Percentiles rank a stretch among this genome's conserved stretches.
These are phyloP conservation scores for Entomophthora muscae DNA, from an alignment of 371 early-diverging fungal species.

Conservation along the genomic window DNA sequence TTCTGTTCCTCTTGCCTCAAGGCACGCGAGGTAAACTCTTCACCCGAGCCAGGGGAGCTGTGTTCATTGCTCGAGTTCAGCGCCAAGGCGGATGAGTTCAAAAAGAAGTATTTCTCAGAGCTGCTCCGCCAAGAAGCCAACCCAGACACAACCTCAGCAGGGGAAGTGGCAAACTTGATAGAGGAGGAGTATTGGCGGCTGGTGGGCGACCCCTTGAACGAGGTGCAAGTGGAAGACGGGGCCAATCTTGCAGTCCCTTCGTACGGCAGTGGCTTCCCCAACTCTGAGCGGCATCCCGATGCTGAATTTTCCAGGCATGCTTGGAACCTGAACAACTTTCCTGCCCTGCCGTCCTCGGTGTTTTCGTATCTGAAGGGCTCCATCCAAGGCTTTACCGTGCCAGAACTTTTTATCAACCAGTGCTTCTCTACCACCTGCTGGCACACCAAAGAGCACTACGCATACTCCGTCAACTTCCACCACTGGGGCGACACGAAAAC, in stretches of 20 bases:
- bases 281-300: constrained; percentile 27
- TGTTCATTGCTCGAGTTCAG: constrained; percentile 65
- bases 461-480: constrained; percentile 88
- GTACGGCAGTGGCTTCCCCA: constrained; percentile 76
- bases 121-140: background rate
- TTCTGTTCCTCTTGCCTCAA: constrained; percentile 71
- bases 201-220: constrained; percentile 66
- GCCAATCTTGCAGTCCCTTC: constrained; percentile 81
- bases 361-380: constrained; percentile 63
- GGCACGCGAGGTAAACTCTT: constrained; percentile 62
- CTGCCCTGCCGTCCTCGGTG: constrained; percentile 58
- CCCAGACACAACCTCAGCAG: constrained; percentile 1
- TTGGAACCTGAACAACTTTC: constrained; percentile 81
- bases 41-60: constrained; percentile 72
- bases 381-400: constrained; percentile 88
- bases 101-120: constrained; percentile 49
- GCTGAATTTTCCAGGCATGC: constrained; percentile 39
- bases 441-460: constrained; percentile 94
- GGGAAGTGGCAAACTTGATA: constrained; percentile 13
- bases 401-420: constrained; percentile 94
- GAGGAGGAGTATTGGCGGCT: constrained; percentile 90
- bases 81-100: constrained; percentile 58
- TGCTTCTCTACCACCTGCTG: constrained; percentile 91
- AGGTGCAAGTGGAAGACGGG: constrained; percentile 86
- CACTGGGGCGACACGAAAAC: constrained; percentile 95